Base-by-base conservation (phyloP, 2,329 filamentous ascomycete species). In the Davidsoniella australis region DNA sequence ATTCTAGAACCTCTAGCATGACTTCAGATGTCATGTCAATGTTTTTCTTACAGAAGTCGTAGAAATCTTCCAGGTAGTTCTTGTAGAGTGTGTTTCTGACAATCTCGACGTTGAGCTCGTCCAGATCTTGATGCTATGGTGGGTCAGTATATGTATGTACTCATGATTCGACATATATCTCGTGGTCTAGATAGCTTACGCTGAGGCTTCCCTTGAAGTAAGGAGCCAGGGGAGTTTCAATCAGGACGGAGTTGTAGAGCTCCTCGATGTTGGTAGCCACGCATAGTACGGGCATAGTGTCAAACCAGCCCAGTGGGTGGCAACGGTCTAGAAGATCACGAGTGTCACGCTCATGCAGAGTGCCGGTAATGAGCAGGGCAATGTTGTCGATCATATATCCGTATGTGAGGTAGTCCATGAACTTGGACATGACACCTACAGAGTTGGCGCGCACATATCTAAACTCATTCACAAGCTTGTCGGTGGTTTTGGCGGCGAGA, bases 371-470 rank as follows among this genome's bases (percentile, higher is more conserved):
- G 60, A 98, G 78, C 39, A 98, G 80, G 38, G 93, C 91, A 48
- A 98, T 87, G 60, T 98, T 98, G 68, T 98, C 91, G 66, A 98
- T 98, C 91, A 98, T 98, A 73, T 98, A 98, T 54, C 88, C 89
- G 64, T 98, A 98, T 1, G 91, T 98, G 54, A 98, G 72, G 66
- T 94, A 98, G 65, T 96, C 87, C 77, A 98, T 87, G 66, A 98
- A 98, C 62, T 85, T 87, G 55, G 88, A 82, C 37, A 95, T 78
- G 1, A 87, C 85, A 14, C 91, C 91, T 2, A 85, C 85, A 24
- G 89, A 85, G 62, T 98, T 94, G 54, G 88, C 87, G 58, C 93
- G 85, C 42, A 98, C 75, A 64, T 98, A 98, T 62, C 87, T 82
- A 65, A 98, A 98, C 65, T 98, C 91, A 56, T 88, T 82, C 56